Percentiles rank a stretch among this genome's conserved stretches.
phyloP scores from a whole-genome alignment of 75 land plant genomes.

The Picea glauca region DNA sequence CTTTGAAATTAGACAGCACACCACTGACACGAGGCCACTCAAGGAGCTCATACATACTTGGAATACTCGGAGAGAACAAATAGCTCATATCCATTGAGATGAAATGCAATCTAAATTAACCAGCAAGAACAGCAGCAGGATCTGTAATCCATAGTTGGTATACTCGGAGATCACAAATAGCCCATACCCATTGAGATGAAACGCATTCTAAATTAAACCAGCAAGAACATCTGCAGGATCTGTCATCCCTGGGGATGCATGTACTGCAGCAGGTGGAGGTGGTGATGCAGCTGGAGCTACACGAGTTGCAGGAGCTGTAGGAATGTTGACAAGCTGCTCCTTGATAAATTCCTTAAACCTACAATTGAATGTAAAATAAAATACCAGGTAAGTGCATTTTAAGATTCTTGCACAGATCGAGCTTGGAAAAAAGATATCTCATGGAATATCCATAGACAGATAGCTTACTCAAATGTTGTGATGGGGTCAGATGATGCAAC shows the following conservation, averaged over 20 bases:
- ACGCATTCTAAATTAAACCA: conserved; percentile 53
- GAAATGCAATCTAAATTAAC: conserved; percentile 43
- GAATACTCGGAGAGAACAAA: conserved; percentile 4
- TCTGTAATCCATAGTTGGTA: conserved; percentile 40
- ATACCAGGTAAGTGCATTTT: not conserved
- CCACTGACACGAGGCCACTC: conserved; percentile 11
- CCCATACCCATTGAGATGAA: not conserved
- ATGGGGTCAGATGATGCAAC: conserved; percentile 83
- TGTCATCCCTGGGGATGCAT: conserved; percentile 27
- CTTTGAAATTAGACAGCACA: conserved; percentile 15
- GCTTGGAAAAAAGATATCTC: not conserved
- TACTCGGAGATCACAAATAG: conserved; percentile 2
- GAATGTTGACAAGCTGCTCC: conserved; percentile 75
- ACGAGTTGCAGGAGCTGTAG: conserved; percentile 23
- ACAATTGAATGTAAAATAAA: conserved; percentile 5
- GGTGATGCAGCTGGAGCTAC: conserved; percentile 25
- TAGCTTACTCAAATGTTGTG: conserved; percentile 79
- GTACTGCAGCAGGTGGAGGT: conserved; percentile 28
- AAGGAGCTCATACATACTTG: conserved; percentile 10
- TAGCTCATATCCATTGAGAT: not conserved
- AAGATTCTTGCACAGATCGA: not conserved
- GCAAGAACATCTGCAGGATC: conserved; percentile 94
- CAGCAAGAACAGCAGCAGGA: conserved; percentile 90
- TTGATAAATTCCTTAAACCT: conserved; percentile 97
- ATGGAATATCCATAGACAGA: not conserved